A percentile compares a stretch with the other conserved stretches of the same genome.
phyloP scores from a whole-genome alignment of 2,329 filamentous ascomycete genomes.

The Phaeosphaeriaceae sp. region DNA sequence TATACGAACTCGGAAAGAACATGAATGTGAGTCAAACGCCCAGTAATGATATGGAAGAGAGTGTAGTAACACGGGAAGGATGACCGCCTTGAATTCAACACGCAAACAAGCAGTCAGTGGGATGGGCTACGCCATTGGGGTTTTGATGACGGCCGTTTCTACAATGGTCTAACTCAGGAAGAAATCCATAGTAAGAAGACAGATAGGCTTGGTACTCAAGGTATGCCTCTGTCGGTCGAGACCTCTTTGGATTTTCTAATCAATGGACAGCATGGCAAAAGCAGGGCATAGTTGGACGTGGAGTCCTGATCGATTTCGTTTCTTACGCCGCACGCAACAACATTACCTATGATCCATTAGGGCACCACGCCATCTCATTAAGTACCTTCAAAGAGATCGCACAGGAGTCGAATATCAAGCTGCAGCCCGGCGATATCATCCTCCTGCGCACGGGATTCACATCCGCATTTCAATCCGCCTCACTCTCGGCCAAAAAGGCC shows the following conservation, averaged over 20 bases:
- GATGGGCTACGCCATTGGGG: conserved; percentile 46
- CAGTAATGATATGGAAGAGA: no score
- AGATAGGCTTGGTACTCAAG: conserved; percentile 24
- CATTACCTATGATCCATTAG: conserved; percentile 26
- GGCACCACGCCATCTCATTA: conserved; percentile 21
- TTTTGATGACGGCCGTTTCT: conserved; percentile 30
- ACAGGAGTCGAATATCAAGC: conserved; percentile 19
- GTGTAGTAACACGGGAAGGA: no score
- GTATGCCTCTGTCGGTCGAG: conserved; percentile 1
- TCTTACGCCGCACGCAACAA: conserved; percentile 22
- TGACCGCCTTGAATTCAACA: conserved; percentile 59
- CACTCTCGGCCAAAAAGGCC: conserved; percentile 19
- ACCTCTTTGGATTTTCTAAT: conserved; percentile 1
- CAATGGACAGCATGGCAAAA: conserved; percentile 24
- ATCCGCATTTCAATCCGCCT: conserved; percentile 19
- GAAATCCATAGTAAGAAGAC: conserved; percentile 26
- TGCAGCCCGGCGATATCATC: conserved; percentile 30
- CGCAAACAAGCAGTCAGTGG: conserved; percentile 64
- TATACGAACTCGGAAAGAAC: conserved; percentile 27
- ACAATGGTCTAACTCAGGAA: conserved; percentile 25
- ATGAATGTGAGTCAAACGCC: conserved; percentile 22
- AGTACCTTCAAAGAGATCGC: conserved; percentile 22
- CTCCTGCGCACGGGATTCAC: conserved; percentile 27
- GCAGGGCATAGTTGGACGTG: conserved; percentile 29
- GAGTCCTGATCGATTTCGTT: conserved; percentile 31